A percentile compares a stretch with the other conserved stretches of the same genome.
Conservation (phyloP, 345 rosid species). For the Euphorbia peplus region DNA sequence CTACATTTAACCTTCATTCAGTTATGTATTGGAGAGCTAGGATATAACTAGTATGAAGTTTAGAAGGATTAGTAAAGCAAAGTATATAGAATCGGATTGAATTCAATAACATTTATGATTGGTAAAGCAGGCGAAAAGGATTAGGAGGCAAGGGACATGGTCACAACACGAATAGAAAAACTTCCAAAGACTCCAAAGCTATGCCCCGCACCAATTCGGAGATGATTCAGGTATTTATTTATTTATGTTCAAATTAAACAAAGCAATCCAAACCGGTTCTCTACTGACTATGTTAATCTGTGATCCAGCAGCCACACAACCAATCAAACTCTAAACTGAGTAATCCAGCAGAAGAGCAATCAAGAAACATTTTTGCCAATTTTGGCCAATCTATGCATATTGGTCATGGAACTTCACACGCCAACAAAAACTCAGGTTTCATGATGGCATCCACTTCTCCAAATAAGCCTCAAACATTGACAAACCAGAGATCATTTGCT, state of each 20-base stretch:
- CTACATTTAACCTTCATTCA: too few relatives aligned
- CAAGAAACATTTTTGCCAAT: slow-evolving; percentile 26
- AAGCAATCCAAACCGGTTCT: neutral
- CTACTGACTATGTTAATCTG: neutral
- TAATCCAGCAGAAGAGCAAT: slow-evolving; percentile 41
- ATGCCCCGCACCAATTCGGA: slow-evolving; percentile 39
- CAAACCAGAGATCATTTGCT: slow-evolving; percentile 47
- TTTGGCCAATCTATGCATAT: slow-evolving; percentile 31
- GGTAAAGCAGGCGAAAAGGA: slow-evolving; percentile 37
- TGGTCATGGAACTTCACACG: slow-evolving; percentile 25
- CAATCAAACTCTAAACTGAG: slow-evolving; percentile 38
- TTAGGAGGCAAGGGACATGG: slow-evolving; percentile 36
- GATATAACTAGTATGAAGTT: too few relatives aligned
- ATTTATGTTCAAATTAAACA: slow-evolving; percentile 1
- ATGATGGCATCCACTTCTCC: slow-evolving; percentile 29
- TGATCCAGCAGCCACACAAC: slow-evolving; percentile 49
- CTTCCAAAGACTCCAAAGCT: slow-evolving; percentile 43
- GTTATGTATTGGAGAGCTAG: too few relatives aligned
- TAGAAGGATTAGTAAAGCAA: too few relatives aligned
- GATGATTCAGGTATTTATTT: slow-evolving; percentile 47
- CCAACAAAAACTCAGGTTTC: slow-evolving; percentile 33
- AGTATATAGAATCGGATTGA: too few relatives aligned
- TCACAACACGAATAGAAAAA: slow-evolving; percentile 34
- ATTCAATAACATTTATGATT: neutral
- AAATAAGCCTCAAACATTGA: slow-evolving; percentile 34